Conservation (phyloP, 768 basidiomycete species). For the Suillus decipiens region DNA sequence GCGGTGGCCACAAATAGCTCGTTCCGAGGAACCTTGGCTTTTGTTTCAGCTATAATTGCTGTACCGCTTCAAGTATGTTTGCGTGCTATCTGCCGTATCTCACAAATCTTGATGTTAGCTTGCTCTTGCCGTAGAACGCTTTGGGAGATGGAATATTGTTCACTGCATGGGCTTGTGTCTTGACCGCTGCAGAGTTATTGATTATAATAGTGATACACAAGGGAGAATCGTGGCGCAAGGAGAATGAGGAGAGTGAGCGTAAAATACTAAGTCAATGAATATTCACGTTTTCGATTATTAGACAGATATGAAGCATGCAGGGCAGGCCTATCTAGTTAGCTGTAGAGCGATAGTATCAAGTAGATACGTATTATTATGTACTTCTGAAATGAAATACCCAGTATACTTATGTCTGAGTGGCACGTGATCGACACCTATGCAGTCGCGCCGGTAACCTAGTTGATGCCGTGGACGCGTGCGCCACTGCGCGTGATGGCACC, state of each 20-base stretch:
- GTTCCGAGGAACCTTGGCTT: conserved; percentile 70
- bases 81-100: not conserved
- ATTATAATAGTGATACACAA: conserved; percentile 62
- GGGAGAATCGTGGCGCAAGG: conserved; percentile 60
- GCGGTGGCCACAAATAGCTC: conserved; percentile 78
- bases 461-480: too few relatives aligned
- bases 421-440: not conserved
- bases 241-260: conserved; percentile 44
- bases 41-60: conserved; percentile 69
- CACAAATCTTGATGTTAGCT: not conserved
- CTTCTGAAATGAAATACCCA: not conserved
- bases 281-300: not conserved
- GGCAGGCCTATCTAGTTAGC: not conserved
- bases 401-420: not conserved
- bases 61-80: conserved; percentile 60
- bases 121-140: conserved; percentile 42
- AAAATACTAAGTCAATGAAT: conserved; percentile 9
- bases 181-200: conserved; percentile 53
- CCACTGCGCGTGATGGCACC: not conserved
- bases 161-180: conserved; percentile 60
- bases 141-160: conserved; percentile 84
- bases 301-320: not conserved
- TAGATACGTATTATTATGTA: not conserved
- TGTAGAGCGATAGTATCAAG: not conserved
- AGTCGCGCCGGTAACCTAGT: not conserved